These are phyloP conservation scores for Tolypocladium amazonense DNA, from an alignment of 2,329 filamentous ascomycete genomes.

Conservation along the genomic window DNA sequence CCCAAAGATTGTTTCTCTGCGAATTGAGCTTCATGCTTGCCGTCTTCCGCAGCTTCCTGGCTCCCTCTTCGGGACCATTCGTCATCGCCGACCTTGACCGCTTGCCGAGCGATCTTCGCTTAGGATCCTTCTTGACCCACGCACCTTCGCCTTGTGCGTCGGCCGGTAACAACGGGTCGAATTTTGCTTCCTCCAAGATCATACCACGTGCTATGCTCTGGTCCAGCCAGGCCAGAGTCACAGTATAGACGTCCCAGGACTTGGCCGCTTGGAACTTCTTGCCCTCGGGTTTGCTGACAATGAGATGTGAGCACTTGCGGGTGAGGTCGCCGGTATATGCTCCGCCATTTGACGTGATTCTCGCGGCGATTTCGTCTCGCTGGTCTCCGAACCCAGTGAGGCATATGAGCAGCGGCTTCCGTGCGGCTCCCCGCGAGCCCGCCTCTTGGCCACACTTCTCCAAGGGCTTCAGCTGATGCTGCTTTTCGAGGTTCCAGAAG, in stretches of 20 bases:
- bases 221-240: slow-evolving; percentile 75
- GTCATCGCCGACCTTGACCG: slow-evolving; percentile 40
- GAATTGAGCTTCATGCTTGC: slow-evolving; percentile 74
- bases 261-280: slow-evolving; percentile 87
- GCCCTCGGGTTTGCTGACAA: slow-evolving; percentile 68
- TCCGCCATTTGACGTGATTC: slow-evolving; percentile 62
- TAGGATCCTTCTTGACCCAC: slow-evolving; percentile 46
- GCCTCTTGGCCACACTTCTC: slow-evolving; percentile 37
- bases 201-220: slow-evolving; percentile 79
- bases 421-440: slow-evolving; percentile 14
- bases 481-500: slow-evolving; percentile 54
- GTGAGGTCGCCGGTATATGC: slow-evolving; percentile 81
- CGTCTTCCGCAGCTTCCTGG: slow-evolving; percentile 75
- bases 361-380: slow-evolving; percentile 59
- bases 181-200: slow-evolving; percentile 79
- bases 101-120: slow-evolving; percentile 44
- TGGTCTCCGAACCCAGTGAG: slow-evolving; percentile 51
- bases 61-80: slow-evolving; percentile 42
- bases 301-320: slow-evolving; percentile 74
- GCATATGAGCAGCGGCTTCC: slow-evolving; percentile 38
- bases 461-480: slow-evolving; percentile 55
- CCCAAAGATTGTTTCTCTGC: slow-evolving; percentile 81
- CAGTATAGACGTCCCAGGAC: slow-evolving; percentile 69
- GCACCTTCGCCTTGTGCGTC: slow-evolving; percentile 69
- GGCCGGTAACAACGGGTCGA: slow-evolving; percentile 60